These are phyloP conservation scores for Aspergillus fischeri DNA, from an alignment of 2,329 filamentous ascomycete genomes.

Conservation along the genomic window DNA sequence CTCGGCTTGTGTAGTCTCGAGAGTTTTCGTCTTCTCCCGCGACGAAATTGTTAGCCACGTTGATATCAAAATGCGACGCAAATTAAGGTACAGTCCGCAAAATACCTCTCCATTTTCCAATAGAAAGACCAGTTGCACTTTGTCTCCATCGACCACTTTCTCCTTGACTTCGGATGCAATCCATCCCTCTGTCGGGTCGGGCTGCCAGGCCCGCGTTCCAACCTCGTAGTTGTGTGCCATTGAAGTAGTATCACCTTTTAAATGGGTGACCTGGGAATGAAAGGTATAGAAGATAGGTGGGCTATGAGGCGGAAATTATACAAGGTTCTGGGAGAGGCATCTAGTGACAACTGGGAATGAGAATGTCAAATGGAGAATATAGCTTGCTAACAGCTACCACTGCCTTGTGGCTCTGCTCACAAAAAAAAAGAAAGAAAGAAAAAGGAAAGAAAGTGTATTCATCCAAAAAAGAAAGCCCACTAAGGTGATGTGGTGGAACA, in stretches of 20 bases:
- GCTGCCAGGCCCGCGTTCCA: constrained; percentile 97
- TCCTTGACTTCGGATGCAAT: constrained; percentile 89
- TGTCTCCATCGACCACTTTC: constrained; percentile 78
- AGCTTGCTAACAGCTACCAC: not conserved
- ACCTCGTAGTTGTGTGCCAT: constrained; percentile 94
- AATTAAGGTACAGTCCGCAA: not conserved
- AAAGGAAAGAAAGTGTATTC: constrained; percentile 13
- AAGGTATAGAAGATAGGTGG: constrained; percentile 11
- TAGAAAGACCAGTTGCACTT: constrained; percentile 81
- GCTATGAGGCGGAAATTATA: constrained; percentile 13
- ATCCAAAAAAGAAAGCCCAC: not conserved
- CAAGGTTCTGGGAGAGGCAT: constrained; percentile 21
- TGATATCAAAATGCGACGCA: not conserved
- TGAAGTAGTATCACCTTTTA: constrained; percentile 4
- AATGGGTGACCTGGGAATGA: constrained; percentile 5
- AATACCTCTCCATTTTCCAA: constrained; percentile 87
- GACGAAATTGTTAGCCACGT: constrained; percentile 7
- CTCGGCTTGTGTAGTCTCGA: constrained; percentile 72
- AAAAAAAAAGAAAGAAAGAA: constrained; percentile 7
- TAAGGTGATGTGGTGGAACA: constrained; percentile 19
- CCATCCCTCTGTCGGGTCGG: constrained; percentile 93
- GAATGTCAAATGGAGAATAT: constrained; percentile 3
- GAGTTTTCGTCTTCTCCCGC: constrained; percentile 62
- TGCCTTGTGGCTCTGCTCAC: not conserved
- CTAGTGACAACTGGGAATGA: constrained; percentile 17